These are phyloP conservation scores for Chlamydomonas reinhardtii DNA, from an alignment of 163 green algal genomes.

Conservation along the genomic window DNA sequence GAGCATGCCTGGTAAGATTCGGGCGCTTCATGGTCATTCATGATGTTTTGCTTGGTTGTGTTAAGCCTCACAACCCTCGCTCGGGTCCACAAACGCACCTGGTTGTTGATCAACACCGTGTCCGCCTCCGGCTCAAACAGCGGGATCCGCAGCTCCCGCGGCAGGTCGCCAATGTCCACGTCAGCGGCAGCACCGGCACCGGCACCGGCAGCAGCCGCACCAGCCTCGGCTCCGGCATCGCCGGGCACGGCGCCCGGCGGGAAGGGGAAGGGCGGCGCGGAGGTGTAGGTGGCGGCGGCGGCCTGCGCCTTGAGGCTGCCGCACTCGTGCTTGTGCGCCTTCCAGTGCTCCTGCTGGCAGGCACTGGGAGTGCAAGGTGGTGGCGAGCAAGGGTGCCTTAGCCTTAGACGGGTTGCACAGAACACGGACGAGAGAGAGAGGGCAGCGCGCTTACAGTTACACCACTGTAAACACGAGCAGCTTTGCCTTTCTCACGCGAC, in stretches of 20 bases:
- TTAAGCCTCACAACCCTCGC: too few relatives aligned
- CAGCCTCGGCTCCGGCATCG: not conserved
- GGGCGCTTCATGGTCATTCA: too few relatives aligned
- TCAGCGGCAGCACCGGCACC: not conserved
- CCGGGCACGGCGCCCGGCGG: not conserved
- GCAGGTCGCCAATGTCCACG: not conserved
- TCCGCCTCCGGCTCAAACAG: not conserved
- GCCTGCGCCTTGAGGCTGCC: not conserved
- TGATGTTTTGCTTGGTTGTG: too few relatives aligned
- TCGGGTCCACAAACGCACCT: too few relatives aligned
- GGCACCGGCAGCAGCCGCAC: too few relatives aligned
- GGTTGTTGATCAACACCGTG: not conserved
- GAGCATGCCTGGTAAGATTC: too few relatives aligned
- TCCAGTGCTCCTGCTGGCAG: constrained; percentile 14
- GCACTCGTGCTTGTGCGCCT: constrained; percentile 14
- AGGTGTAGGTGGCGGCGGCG: not conserved
- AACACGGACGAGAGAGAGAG: too few relatives aligned
- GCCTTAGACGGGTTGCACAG: too few relatives aligned
- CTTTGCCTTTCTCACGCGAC: too few relatives aligned
- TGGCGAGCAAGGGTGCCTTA: not conserved
- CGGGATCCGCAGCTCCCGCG: not conserved
- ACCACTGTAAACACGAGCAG: too few relatives aligned
- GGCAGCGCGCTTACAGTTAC: too few relatives aligned
- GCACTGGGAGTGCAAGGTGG: not conserved
- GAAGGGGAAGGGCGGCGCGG: too few relatives aligned